Evolutionary conservation across 805 yeast species (phyloP).

Genomic region (Wickerhamomyces chaumierensis): DNA sequence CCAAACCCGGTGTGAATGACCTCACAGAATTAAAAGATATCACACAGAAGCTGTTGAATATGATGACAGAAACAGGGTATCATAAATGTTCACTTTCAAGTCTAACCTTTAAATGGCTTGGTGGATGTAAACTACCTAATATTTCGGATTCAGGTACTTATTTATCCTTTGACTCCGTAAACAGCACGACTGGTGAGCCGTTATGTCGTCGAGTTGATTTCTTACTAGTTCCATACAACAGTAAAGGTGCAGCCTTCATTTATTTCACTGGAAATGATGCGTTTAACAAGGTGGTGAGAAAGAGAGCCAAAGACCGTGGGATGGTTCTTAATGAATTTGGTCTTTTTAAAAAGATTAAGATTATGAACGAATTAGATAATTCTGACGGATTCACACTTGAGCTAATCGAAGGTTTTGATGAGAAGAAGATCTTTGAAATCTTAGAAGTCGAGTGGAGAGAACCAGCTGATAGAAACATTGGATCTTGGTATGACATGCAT

Average conservation of each 20-base stretch:
- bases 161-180: slow-evolving; percentile 8
- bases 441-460: slow-evolving; percentile 27
- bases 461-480: slow-evolving; percentile 19
- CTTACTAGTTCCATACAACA: slow-evolving; percentile 31
- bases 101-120: slow-evolving; percentile 20
- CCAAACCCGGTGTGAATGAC: slow-evolving; percentile 20
- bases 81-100: slow-evolving; percentile 13
- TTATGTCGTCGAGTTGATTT: slow-evolving; percentile 45
- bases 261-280: slow-evolving; percentile 46
- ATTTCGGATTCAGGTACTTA: no score
- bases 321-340: slow-evolving; percentile 32
- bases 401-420: slow-evolving; percentile 32
- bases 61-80: slow-evolving; percentile 19
- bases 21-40: slow-evolving; percentile 13
- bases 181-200: slow-evolving; percentile 21
- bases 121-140: slow-evolving; percentile 25
- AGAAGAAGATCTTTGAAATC: slow-evolving; percentile 31
- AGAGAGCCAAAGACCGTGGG: slow-evolving; percentile 29
- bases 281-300: slow-evolving; percentile 36
- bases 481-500: slow-evolving; percentile 5
- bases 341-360: slow-evolving; percentile 19
- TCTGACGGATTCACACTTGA: slow-evolving; percentile 4
- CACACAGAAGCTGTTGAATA: slow-evolving; percentile 14
- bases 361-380: no score
- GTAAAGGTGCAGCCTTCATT: slow-evolving; percentile 35